Conservation (phyloP, 2,329 filamentous ascomycete genomes). For the Tolypocladium nubicola region DNA sequence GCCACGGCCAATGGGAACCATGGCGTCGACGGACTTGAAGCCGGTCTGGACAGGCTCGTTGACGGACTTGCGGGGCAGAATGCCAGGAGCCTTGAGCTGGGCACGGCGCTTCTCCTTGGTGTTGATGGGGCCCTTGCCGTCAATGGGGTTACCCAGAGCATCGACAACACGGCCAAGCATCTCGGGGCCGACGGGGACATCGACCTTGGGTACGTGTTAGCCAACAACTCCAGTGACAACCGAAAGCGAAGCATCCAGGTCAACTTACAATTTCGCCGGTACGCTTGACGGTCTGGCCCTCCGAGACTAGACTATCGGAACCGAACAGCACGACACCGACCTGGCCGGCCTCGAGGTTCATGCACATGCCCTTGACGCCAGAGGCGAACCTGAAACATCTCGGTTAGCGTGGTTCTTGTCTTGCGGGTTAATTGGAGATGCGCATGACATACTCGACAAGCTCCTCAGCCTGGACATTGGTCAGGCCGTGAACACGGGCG, state of each 20-base stretch:
- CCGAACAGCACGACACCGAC: constrained; percentile 99
- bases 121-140: constrained; percentile 97
- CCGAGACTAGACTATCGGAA: constrained; percentile 99
- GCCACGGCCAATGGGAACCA: constrained; percentile 99
- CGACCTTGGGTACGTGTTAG: constrained; percentile 54
- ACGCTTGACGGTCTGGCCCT: constrained; percentile 99
- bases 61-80: constrained; percentile 93
- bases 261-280: constrained; percentile 92
- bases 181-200: constrained; percentile 86
- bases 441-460: constrained; percentile 81
- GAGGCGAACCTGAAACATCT: constrained; percentile 74
- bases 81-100: constrained; percentile 97
- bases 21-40: constrained; percentile 98
- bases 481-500: constrained; percentile 98
- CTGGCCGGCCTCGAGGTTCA: constrained; percentile 99
- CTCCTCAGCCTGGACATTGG: constrained; percentile 99
- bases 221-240: neutral
- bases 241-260: neutral
- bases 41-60: constrained; percentile 98
- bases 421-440: neutral
- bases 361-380: constrained; percentile 99
- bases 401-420: constrained; percentile 10
- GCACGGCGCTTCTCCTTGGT: constrained; percentile 88
- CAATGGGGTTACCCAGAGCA: constrained; percentile 97
- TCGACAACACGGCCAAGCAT: constrained; percentile 97